phyloP scores from a whole-genome alignment of 306 rosid genomes.

The Pachyrhizus erosus region DNA sequence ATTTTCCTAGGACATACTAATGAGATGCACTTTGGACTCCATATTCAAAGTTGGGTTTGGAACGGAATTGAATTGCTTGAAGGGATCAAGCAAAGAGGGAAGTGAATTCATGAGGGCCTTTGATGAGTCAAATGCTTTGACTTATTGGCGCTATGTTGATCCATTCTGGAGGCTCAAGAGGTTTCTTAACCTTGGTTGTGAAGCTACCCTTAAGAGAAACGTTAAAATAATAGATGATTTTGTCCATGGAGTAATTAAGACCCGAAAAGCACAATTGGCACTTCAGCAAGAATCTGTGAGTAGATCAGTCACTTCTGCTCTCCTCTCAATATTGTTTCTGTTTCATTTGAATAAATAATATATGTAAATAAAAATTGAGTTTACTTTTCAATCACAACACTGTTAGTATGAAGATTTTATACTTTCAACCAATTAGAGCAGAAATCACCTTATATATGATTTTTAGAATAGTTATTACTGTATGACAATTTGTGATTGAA shows the following conservation, averaged over 20 bases:
- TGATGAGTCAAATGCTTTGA: conserved; percentile 72
- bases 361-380: neutral
- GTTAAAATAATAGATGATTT: conserved; percentile 57
- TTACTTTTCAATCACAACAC: neutral
- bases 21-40: conserved; percentile 76
- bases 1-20: conserved; percentile 58
- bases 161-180: conserved; percentile 77
- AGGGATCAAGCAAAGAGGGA: conserved; percentile 66
- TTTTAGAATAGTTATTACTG: neutral
- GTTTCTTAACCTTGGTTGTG: conserved; percentile 67
- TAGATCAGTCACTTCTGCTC: neutral
- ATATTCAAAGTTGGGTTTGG: conserved; percentile 93
- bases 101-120: conserved; percentile 70
- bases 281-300: conserved; percentile 56
- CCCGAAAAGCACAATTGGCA: conserved; percentile 49
- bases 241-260: conserved; percentile 55
- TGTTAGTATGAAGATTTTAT: neutral
- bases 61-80: conserved; percentile 78
- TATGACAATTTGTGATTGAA: neutral
- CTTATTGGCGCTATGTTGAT: conserved; percentile 71
- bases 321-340: neutral
- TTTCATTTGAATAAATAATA: neutral
- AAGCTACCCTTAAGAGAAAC: conserved; percentile 63
- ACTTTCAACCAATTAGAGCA: neutral
- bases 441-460: neutral